Conservation (phyloP, 176 grass and related monocot genomes). For the Areca catechu region DNA sequence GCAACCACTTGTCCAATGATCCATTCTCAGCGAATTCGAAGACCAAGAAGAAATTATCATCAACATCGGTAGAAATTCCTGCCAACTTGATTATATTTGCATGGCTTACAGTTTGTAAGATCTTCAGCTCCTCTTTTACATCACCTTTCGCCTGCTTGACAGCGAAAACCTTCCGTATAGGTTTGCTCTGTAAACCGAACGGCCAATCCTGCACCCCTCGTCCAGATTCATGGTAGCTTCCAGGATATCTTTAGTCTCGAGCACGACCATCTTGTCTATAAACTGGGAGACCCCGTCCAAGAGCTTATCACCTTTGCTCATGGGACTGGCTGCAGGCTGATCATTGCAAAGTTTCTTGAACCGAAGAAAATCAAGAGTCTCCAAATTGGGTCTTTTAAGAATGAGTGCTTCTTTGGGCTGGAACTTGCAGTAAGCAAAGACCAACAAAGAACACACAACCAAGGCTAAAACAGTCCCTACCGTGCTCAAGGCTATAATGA, state of each 20-base stretch:
- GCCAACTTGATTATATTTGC: constrained; percentile 45
- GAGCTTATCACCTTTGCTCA: constrained; percentile 29
- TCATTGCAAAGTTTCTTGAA: constrained; percentile 9
- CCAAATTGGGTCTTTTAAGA: not conserved
- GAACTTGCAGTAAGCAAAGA: constrained; percentile 22
- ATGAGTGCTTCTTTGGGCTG: constrained; percentile 9
- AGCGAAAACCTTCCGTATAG: constrained; percentile 41
- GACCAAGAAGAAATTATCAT: constrained; percentile 42
- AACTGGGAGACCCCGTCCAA: constrained; percentile 52
- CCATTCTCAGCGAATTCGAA: constrained; percentile 61
- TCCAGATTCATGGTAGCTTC: constrained; percentile 49
- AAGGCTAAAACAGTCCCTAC: constrained; percentile 18
- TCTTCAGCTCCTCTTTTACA: constrained; percentile 37
- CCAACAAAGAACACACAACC: constrained; percentile 11
- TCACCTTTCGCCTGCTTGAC: constrained; percentile 47
- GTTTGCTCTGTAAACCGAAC: constrained; percentile 35
- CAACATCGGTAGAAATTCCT: constrained; percentile 30
- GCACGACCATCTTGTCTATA: constrained; percentile 42
- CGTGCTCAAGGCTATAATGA: constrained; percentile 11
- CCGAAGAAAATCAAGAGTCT: constrained; percentile 16
- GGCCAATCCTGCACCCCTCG: constrained; percentile 27
- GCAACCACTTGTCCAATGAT: constrained; percentile 58
- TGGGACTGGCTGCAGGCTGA: not conserved
- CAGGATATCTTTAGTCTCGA: constrained; percentile 32
- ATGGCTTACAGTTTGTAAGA: constrained; percentile 60